These are phyloP conservation scores for Exophiala phaeomuriformis DNA, from an alignment of 2,329 filamentous ascomycete genomes.

Conservation along the genomic window DNA sequence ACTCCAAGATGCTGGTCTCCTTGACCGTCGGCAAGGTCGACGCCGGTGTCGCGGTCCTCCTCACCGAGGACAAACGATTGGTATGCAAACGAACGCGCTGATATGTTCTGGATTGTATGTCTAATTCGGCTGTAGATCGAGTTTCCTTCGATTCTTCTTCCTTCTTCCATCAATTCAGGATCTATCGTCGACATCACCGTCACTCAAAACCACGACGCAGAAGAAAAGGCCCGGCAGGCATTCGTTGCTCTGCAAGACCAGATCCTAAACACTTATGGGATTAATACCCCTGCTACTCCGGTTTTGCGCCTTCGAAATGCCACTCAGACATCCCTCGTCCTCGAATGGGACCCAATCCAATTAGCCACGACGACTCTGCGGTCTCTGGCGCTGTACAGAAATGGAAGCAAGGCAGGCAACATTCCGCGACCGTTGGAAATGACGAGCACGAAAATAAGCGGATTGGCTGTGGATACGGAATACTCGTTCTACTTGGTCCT, in stretches of 20 bases:
- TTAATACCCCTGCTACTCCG: conserved; percentile 66
- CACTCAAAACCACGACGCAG: conserved; percentile 72
- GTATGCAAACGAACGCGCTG: conserved; percentile 47
- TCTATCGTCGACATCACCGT: conserved; percentile 98
- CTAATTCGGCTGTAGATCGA: conserved; percentile 63
- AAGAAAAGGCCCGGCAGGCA: conserved; percentile 62
- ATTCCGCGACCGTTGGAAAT: conserved; percentile 83
- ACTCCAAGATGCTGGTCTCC: conserved; percentile 77
- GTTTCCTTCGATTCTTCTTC: conserved; percentile 94
- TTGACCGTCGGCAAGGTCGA: conserved; percentile 99
- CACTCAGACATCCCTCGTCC: conserved; percentile 94
- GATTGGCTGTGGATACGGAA: conserved; percentile 90
- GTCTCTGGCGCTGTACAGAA: conserved; percentile 84
- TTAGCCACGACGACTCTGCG: conserved; percentile 87
- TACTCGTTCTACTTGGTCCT: conserved; percentile 92
- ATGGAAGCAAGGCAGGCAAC: conserved; percentile 91
- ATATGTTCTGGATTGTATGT: not conserved
- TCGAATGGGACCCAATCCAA: conserved; percentile 95
- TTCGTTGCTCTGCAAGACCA: conserved; percentile 83
- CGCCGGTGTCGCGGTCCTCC: conserved; percentile 90
- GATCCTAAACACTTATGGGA: conserved; percentile 81
- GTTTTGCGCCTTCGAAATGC: conserved; percentile 88
- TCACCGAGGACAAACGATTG: conserved; percentile 93
- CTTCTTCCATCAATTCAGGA: conserved; percentile 87
- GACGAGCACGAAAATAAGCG: conserved; percentile 93